Base-by-base conservation (phyloP, 192 early-diverging fungal species). In the Coemansia sp. region DNA sequence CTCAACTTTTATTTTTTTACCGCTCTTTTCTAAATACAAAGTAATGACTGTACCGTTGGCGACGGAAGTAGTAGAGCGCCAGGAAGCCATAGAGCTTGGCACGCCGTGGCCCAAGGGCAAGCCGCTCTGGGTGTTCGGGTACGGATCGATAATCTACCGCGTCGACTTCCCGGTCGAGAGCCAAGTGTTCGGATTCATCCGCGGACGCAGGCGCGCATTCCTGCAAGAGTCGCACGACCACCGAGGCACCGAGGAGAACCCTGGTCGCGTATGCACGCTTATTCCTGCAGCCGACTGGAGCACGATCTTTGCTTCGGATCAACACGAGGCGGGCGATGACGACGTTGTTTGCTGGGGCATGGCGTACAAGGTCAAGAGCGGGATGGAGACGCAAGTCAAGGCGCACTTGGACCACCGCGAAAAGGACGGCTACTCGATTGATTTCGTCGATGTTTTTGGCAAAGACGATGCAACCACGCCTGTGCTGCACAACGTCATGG, bases 191-290 rank as follows among this genome's bases (percentile, higher is more conserved):
- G 49, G 70, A n/a, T 75, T 46, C 29, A 72, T 74, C 40, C 61
- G 58, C 21, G 61, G 49, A 25, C 57, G 61, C 26, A 30, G 53
- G 12, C 60, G 63, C 15, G 61, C 64, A 15, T 67, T 67, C 53
- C 55, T 68, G 23, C 73, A 91, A 81, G 86, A 88, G 25, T 89
- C 86, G 43, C 87, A 86, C 31, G 95, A 97, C 73, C 95, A 97
- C 75, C 86, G 95, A 7, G 95, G 95, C 3, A 94, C 92, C 1
- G 83, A 84, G 6, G 81, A 85, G 30, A 62, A 79, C 7, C 94
- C 93, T 0, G 95, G 95, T 26, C 83, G 93, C 26, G 94, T 97
- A 0, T 93, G 94, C 5, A 97, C 95, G 1, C 71, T 97, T 28
- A 84, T 97, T 12, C 87, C 89, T 0, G 71, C 72, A 39, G 75